Percentiles rank a stretch among this genome's conserved stretches.
Evolutionary conservation across 2,329 filamentous ascomycete genomes (phyloP).

Genomic region (Zasmidium cellare): DNA sequence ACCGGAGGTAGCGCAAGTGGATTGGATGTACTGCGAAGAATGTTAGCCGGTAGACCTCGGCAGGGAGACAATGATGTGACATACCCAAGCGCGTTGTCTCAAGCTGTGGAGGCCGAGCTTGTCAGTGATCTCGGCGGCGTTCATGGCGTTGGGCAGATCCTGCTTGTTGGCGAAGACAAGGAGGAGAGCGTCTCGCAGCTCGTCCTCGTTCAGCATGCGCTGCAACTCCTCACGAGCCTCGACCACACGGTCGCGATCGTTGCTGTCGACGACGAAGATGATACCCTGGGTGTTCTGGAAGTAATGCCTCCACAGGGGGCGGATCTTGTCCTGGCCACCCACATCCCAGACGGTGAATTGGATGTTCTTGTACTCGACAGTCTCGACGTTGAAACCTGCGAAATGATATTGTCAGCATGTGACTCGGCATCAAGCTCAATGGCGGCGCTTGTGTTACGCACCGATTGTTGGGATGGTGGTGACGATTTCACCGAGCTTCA

Average conservation of each 20-base stretch:
- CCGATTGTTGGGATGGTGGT: slow-evolving; percentile 96
- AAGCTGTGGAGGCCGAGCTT: slow-evolving; percentile 99
- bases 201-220: slow-evolving; percentile 95
- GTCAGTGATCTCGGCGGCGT: slow-evolving; percentile 99
- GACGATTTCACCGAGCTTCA: slow-evolving; percentile 97
- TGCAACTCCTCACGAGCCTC: slow-evolving; percentile 92
- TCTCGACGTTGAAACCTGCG: slow-evolving; percentile 92
- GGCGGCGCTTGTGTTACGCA: slow-evolving; percentile 33
- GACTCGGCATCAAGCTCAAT: not conserved
- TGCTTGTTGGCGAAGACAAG: slow-evolving; percentile 99
- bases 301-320: slow-evolving; percentile 96
- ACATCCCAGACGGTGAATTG: slow-evolving; percentile 99
- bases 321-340: slow-evolving; percentile 97
- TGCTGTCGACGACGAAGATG: slow-evolving; percentile 98
- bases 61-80: slow-evolving; percentile 35
- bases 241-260: slow-evolving; percentile 85
- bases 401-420: slow-evolving; percentile 10
- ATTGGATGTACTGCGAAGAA: slow-evolving; percentile 84
- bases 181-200: slow-evolving; percentile 93
- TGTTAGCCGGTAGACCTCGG: slow-evolving; percentile 4
- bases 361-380: slow-evolving; percentile 98
- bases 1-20: slow-evolving; percentile 96
- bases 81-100: slow-evolving; percentile 98
- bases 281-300: slow-evolving; percentile 94
- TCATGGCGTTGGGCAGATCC: slow-evolving; percentile 96